Evolutionary conservation across 345 rosid species (phyloP).

Genomic region (Eucalyptus pumila): DNA sequence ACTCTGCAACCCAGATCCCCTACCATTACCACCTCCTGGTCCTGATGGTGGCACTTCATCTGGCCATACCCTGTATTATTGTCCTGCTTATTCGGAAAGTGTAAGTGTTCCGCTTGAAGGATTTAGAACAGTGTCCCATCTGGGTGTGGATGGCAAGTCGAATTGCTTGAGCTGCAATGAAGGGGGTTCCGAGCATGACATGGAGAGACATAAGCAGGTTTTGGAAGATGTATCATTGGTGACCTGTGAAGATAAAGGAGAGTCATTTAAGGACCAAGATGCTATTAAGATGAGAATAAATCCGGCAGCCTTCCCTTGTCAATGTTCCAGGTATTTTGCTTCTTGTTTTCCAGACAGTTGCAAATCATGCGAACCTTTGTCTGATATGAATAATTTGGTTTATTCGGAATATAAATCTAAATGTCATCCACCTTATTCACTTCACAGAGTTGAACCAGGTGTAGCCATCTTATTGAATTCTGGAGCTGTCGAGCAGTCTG

Average conservation of each 20-base stretch:
- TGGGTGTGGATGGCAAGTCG: conserved; percentile 13
- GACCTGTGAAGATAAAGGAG: conserved; percentile 2
- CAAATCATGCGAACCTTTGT: neutral
- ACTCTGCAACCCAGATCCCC: neutral
- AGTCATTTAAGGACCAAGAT: neutral
- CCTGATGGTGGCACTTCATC: conserved; percentile 4
- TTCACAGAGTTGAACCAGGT: neutral
- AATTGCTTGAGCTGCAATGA: neutral
- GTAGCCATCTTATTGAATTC: neutral
- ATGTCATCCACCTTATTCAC: neutral
- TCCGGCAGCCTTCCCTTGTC: neutral
- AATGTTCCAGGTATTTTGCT: neutral
- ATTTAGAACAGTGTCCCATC: conserved; percentile 13
- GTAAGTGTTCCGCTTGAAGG: neutral
- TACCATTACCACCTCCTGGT: conserved; percentile 7
- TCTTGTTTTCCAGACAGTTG: neutral
- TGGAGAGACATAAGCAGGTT: neutral
- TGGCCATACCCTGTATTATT: conserved; percentile 1
- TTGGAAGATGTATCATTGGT: conserved; percentile 2
- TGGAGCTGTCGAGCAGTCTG: conserved; percentile 3
- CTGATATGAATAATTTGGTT: neutral
- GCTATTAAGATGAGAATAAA: neutral
- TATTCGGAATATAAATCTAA: neutral
- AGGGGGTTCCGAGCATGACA: neutral
- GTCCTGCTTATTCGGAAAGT: conserved; percentile 7